Evolutionary conservation across 2,329 filamentous ascomycete genomes (phyloP).

Genomic region (Westerdykella ornata): DNA sequence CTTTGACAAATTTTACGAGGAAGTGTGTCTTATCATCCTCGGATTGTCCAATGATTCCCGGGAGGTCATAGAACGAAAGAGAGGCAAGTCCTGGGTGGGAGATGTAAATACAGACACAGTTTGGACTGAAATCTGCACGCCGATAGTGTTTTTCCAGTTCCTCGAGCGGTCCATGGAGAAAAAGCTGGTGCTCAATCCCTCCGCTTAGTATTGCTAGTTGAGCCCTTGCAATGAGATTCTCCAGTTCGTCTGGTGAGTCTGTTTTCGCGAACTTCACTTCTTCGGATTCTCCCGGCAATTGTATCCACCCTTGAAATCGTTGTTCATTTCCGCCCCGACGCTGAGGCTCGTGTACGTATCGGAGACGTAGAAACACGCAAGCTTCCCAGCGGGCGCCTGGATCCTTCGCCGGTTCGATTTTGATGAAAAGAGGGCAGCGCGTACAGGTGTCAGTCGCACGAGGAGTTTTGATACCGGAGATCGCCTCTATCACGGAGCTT

Average conservation of each 20-base stretch:
- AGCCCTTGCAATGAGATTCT: constrained; percentile 63
- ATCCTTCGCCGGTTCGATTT: constrained; percentile 52
- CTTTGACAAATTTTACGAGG: constrained; percentile 64
- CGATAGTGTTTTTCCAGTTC: constrained; percentile 10
- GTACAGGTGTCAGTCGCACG: constrained; percentile 69
- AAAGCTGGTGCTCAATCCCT: constrained; percentile 47
- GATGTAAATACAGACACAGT: constrained; percentile 71
- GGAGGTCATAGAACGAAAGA: constrained; percentile 77
- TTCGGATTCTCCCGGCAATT: constrained; percentile 36
- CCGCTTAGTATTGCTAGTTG: constrained; percentile 68
- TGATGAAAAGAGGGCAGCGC: constrained; percentile 72
- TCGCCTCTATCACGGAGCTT: constrained; percentile 51
- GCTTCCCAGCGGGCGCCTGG: constrained; percentile 54
- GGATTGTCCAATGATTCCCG: constrained; percentile 69
- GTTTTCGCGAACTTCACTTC: constrained; percentile 58
- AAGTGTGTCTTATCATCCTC: constrained; percentile 43
- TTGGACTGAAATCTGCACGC: constrained; percentile 69
- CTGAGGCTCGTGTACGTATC: constrained; percentile 49
- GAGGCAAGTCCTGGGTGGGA: constrained; percentile 63
- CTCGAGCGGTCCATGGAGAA: constrained; percentile 18
- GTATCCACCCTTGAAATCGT: constrained; percentile 61
- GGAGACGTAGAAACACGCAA: constrained; percentile 57
- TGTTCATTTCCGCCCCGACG: constrained; percentile 42
- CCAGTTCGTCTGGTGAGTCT: constrained; percentile 55
- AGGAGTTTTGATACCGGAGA: constrained; percentile 62